Evolutionary conservation across 768 basidiomycete genomes (phyloP), one percentile per base, ranked within the genome.

Genomic region (Hysterangium stoloniferum): DNA sequence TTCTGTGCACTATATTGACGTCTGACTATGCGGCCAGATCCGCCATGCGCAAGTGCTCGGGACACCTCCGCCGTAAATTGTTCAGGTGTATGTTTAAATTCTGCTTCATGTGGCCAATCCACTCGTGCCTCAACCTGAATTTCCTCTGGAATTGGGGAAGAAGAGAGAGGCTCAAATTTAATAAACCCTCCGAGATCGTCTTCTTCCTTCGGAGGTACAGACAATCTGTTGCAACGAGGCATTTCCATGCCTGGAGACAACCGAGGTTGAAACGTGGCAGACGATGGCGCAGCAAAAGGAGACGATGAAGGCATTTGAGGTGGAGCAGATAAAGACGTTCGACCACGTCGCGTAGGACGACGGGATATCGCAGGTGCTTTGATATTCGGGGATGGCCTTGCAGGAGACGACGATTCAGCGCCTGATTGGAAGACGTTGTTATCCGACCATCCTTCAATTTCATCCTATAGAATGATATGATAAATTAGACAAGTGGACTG

Each of bases 361-460:
- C 52, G 60, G 62, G 53, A 55, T 69, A 73, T 54, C 75, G 68
- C 52, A 72, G 61, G 38, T 70, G 56, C 65, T 73, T 72, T 48
- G 70, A 57, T 56, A 71, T 66, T 52, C 38, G 81, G 83, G 4
- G 81, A 76, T 31, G 83, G 79, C 15, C 81, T 82, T 8, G 62
- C 65, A 29, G 88, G 87, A 12, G 86, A 89, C 6, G 86, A 86
- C n/a, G 84, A 85, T 58, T 91, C 88, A 4, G 84, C 83, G n/a
- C 86, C 88, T 7, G 86, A 89, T 61, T 92, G 88, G 63, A 92
- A 92, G 25, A 89, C 79, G 56, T 92, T 91, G 60, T 88, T 89
- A 56, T 90, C 88, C 60, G 91, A 88, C 87, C 88, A 91, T 29
- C 86, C 86, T 33, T 86, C 83, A 22, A 61, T 71, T 32, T 24